Evolutionary conservation across 495 filamentous ascomycete genomes (phyloP).

Genomic region (Talaromyces nanjingensis): DNA sequence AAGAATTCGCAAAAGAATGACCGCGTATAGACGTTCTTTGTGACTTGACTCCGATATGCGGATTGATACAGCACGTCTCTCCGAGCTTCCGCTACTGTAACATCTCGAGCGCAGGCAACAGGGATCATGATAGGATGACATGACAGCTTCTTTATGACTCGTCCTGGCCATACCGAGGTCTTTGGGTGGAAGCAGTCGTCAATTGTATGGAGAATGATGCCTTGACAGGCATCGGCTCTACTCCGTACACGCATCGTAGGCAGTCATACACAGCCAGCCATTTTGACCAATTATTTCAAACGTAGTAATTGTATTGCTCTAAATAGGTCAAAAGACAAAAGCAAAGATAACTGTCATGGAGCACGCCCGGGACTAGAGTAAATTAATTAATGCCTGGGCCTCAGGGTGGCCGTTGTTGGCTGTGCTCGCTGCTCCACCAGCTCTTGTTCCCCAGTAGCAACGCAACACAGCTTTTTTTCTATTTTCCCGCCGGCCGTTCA

Average conservation of each 20-base stretch:
- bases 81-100: constrained; percentile 4
- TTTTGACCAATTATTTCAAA: background rate
- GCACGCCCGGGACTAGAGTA: background rate
- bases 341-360: background rate
- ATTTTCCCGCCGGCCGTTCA: background rate
- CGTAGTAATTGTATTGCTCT: background rate
- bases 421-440: constrained; percentile 5
- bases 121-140: constrained; percentile 3
- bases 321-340: background rate
- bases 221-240: background rate
- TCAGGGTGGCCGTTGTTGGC: constrained; percentile 2
- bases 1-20: background rate
- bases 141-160: constrained; percentile 1
- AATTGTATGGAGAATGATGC: background rate
- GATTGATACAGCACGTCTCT: background rate
- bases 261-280: background rate
- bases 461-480: constrained; percentile 8
- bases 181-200: background rate
- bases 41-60: background rate
- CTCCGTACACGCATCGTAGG: background rate
- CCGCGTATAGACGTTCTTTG: background rate
- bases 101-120: background rate
- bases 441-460: background rate
- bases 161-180: background rate
- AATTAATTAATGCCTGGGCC: background rate